Percentiles rank a stretch among this genome's conserved stretches.
Evolutionary conservation across 2,329 filamentous ascomycete genomes (phyloP).

Genomic region (Didymella arachidicola): DNA sequence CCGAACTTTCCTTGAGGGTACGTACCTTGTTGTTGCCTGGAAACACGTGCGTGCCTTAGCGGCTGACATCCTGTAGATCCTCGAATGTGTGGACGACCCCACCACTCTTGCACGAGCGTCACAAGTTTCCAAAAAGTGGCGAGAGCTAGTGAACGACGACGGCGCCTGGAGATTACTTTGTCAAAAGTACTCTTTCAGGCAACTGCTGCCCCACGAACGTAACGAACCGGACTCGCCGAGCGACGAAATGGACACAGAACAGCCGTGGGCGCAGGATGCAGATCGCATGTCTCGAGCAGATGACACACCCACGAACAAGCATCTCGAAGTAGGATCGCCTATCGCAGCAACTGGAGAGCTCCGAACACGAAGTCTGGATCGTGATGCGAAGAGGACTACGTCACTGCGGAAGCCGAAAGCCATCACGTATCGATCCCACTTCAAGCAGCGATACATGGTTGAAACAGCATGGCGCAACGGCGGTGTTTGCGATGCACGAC

Average conservation of each 20-base stretch:
- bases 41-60: not conserved
- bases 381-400: conserved; percentile 49
- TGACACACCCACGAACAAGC: conserved; percentile 36
- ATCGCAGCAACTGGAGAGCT: conserved; percentile 58
- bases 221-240: conserved; percentile 36
- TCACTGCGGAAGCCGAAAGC: conserved; percentile 64
- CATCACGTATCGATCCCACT: conserved; percentile 92
- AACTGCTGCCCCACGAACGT: conserved; percentile 58
- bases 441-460: conserved; percentile 96
- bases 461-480: conserved; percentile 96
- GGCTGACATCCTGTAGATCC: conserved; percentile 66
- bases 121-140: conserved; percentile 95
- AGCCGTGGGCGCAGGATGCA: conserved; percentile 37
- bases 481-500: conserved; percentile 80
- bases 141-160: conserved; percentile 91
- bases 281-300: conserved; percentile 40
- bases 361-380: conserved; percentile 65
- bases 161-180: conserved; percentile 98
- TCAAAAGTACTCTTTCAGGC: conserved; percentile 89
- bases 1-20: conserved; percentile 90
- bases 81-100: conserved; percentile 97
- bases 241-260: conserved; percentile 41
- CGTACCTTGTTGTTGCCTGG: conserved; percentile 41
- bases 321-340: conserved; percentile 45
- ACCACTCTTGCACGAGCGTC: conserved; percentile 92